Conservation (phyloP, 176 grass and related monocot genomes). For the Bonia amplexicaulis region DNA sequence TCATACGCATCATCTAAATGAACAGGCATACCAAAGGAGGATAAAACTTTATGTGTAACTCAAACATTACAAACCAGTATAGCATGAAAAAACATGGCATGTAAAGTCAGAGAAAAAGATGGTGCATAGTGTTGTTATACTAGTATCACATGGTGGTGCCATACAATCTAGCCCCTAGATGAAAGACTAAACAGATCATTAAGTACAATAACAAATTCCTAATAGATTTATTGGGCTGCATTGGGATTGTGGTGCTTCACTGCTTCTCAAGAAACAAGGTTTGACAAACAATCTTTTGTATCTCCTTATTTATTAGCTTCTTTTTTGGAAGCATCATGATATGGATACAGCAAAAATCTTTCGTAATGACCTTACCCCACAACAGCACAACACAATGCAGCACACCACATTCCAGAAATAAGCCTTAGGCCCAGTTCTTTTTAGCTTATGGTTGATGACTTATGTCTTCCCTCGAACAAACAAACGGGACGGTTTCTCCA, state of each 20-base stretch:
- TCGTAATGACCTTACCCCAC: not conserved
- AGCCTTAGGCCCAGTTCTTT: not conserved
- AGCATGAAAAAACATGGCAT: not conserved
- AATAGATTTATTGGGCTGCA: not conserved
- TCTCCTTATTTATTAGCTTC: not conserved
- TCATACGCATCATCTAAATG: not conserved
- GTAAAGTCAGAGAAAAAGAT: not conserved
- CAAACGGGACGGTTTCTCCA: too few relatives aligned
- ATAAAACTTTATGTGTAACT: not conserved
- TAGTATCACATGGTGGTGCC: not conserved
- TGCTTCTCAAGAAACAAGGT: slow-evolving; percentile 10
- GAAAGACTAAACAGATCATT: not conserved
- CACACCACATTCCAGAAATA: not conserved
- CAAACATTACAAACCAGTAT: not conserved
- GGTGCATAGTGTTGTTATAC: slow-evolving; percentile 5
- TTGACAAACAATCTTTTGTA: not conserved
- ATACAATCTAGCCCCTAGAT: not conserved
- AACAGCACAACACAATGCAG: not conserved
- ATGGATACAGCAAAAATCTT: slow-evolving; percentile 2
- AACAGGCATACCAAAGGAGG: slow-evolving; percentile 2
- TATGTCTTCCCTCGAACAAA: too few relatives aligned
- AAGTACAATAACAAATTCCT: not conserved
- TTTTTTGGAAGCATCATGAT: not conserved
- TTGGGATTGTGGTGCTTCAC: not conserved
- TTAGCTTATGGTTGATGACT: too few relatives aligned